Percentiles rank a stretch among this genome's conserved stretches.
Evolutionary conservation across 495 filamentous ascomycete genomes (phyloP).

Genomic region (Aspergillus kassunensis): DNA sequence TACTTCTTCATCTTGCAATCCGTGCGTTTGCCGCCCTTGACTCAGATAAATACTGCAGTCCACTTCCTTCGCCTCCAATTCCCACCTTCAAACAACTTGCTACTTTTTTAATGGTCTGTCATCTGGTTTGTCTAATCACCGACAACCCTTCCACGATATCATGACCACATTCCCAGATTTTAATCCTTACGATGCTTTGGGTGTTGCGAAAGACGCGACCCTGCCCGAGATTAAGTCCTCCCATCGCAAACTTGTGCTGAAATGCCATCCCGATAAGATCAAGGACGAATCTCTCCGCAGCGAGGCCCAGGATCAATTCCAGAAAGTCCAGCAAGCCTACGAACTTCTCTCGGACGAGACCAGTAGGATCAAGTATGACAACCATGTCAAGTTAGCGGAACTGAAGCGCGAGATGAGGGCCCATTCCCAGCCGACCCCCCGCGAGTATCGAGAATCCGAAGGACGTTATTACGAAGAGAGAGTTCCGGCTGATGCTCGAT

Average conservation of each 20-base stretch:
- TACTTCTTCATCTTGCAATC: background rate
- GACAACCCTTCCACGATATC: constrained; percentile 12
- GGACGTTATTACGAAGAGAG: constrained; percentile 46
- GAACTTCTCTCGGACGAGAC: constrained; percentile 81
- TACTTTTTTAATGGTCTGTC: constrained; percentile 11
- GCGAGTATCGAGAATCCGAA: constrained; percentile 46
- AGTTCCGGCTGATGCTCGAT: constrained; percentile 38
- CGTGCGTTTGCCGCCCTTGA: constrained; percentile 8
- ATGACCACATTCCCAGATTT: constrained; percentile 64
- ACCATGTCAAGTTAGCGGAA: constrained; percentile 61
- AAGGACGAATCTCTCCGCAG: constrained; percentile 65
- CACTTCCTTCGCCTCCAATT: constrained; percentile 5
- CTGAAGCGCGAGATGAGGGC: constrained; percentile 50
- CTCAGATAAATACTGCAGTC: constrained; percentile 3
- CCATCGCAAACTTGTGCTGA: constrained; percentile 88
- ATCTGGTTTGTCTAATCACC: constrained; percentile 10
- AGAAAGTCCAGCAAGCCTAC: constrained; percentile 89
- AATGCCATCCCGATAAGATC: constrained; percentile 94
- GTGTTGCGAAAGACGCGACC: constrained; percentile 70
- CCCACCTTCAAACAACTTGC: background rate
- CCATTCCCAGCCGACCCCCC: constrained; percentile 27
- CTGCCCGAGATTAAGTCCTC: constrained; percentile 70
- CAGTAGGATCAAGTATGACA: constrained; percentile 70
- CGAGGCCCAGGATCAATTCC: constrained; percentile 78
- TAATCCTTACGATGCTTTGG: constrained; percentile 81